These are phyloP conservation scores for Paraleonurus japonicus DNA, from an alignment of 257 asterid genomes.

Conservation along the genomic window DNA sequence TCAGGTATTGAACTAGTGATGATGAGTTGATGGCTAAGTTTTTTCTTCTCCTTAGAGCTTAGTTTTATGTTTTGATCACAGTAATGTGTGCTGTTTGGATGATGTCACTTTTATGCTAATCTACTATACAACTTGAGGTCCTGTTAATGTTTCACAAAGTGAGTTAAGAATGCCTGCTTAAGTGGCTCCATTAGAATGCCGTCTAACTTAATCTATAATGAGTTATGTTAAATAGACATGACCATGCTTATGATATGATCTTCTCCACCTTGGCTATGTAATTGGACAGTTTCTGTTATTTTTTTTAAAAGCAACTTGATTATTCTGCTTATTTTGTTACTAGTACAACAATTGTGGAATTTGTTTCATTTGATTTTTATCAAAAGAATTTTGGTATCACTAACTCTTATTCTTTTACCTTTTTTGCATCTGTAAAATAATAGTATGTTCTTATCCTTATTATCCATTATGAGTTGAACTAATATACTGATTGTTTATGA, in stretches of 20 bases:
- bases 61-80: not conserved
- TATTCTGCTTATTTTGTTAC: no score
- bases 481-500: not conserved
- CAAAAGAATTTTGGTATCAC: no score
- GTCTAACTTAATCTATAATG: not conserved
- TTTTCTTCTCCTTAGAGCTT: not conserved
- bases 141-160: not conserved
- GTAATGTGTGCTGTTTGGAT: not conserved
- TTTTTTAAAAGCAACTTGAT: no score
- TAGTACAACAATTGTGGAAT: no score
- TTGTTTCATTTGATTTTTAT: no score
- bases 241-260: no score
- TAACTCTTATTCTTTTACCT: no score
- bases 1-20: conserved; percentile 46
- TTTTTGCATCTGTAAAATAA: not conserved
- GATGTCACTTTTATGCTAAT: not conserved
- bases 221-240: no score
- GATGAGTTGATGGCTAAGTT: not conserved
- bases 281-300: no score
- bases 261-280: no score
- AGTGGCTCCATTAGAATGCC: not conserved
- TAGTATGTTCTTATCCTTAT: not conserved
- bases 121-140: not conserved
- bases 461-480: not conserved
- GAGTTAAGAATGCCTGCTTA: not conserved